These are phyloP conservation scores for Coniella vitis DNA, from an alignment of 2,329 filamentous ascomycete genomes.

Conservation along the genomic window DNA sequence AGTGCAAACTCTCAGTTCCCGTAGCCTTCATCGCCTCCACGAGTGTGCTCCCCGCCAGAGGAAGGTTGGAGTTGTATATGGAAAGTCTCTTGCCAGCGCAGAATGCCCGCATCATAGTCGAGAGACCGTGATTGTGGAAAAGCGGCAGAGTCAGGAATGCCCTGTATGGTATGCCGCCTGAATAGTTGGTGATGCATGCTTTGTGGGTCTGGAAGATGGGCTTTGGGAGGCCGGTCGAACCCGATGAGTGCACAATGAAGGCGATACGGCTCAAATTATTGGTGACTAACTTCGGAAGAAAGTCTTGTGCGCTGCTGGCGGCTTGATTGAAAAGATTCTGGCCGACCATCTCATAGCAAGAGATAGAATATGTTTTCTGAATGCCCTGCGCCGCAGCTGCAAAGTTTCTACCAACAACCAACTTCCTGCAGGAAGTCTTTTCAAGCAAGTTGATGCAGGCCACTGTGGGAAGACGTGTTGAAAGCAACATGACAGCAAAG, in stretches of 20 bases:
- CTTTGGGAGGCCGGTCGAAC: slow-evolving; percentile 57
- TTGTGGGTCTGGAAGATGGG: slow-evolving; percentile 53
- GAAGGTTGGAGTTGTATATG: slow-evolving; percentile 48
- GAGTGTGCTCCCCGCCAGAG: slow-evolving; percentile 44
- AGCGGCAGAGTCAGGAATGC: slow-evolving; percentile 50
- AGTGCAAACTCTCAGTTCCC: slow-evolving; percentile 48
- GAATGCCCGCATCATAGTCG: slow-evolving; percentile 46
- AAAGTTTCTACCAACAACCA: slow-evolving; percentile 19
- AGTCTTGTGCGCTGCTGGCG: no score
- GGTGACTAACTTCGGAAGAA: no score
- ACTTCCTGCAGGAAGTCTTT: slow-evolving; percentile 22
- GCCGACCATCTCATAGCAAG: no score
- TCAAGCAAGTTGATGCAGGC: slow-evolving; percentile 27
- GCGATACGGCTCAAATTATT: no score
- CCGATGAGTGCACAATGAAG: slow-evolving; percentile 28
- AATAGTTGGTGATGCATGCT: slow-evolving; percentile 42
- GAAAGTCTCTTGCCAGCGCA: slow-evolving; percentile 42
- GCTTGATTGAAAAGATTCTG: slow-evolving; percentile 31
- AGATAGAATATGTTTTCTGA: slow-evolving; percentile 27
- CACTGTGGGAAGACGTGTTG: slow-evolving; percentile 27
- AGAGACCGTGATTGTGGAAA: slow-evolving; percentile 54
- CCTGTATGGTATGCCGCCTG: slow-evolving; percentile 31
- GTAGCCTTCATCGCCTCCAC: slow-evolving; percentile 35
- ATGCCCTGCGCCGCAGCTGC: slow-evolving; percentile 16
- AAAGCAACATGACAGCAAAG: slow-evolving; percentile 35